phyloP scores from a whole-genome alignment of 1,139 yeast species.

The Arxiozyma bovina region DNA sequence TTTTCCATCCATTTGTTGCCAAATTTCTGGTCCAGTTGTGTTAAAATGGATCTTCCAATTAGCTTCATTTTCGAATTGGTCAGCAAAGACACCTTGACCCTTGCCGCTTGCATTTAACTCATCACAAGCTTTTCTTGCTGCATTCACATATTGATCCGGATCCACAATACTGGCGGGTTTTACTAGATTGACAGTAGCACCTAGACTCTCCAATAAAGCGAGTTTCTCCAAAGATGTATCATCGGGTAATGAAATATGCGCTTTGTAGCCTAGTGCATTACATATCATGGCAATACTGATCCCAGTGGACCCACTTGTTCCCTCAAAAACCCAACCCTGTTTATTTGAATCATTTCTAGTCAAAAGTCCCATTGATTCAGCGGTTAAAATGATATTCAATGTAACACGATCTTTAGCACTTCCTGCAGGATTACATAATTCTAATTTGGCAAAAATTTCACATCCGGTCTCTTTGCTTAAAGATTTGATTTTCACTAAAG shows the following conservation, averaged over 20 bases:
- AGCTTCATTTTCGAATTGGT: constrained; percentile 87
- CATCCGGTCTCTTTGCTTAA: constrained; percentile 72
- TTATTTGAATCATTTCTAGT: constrained; percentile 39
- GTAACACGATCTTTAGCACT: constrained; percentile 95
- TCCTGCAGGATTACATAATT: constrained; percentile 84
- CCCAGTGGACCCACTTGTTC: constrained; percentile 95
- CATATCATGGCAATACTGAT: constrained; percentile 85
- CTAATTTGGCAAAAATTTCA: constrained; percentile 78
- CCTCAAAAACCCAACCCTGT: constrained; percentile 57
- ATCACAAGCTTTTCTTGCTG: constrained; percentile 61
- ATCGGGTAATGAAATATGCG: constrained; percentile 91
- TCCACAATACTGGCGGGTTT: constrained; percentile 94
- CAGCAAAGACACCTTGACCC: constrained; percentile 71
- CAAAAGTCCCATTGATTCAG: constrained; percentile 52
- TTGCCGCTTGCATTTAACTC: constrained; percentile 39
- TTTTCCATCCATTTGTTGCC: constrained; percentile 51
- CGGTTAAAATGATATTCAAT: constrained; percentile 62
- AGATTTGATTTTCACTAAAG: constrained; percentile 67
- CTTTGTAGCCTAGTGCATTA: constrained; percentile 76
- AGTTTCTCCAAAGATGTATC: constrained; percentile 85
- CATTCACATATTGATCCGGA: constrained; percentile 85
- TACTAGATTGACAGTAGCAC: constrained; percentile 82
- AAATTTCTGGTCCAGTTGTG: constrained; percentile 89
- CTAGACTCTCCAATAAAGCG: constrained; percentile 57
- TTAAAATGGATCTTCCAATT: constrained; percentile 80